Base-by-base conservation (phyloP, 495 filamentous ascomycete species). In the Neurospora sp. region DNA sequence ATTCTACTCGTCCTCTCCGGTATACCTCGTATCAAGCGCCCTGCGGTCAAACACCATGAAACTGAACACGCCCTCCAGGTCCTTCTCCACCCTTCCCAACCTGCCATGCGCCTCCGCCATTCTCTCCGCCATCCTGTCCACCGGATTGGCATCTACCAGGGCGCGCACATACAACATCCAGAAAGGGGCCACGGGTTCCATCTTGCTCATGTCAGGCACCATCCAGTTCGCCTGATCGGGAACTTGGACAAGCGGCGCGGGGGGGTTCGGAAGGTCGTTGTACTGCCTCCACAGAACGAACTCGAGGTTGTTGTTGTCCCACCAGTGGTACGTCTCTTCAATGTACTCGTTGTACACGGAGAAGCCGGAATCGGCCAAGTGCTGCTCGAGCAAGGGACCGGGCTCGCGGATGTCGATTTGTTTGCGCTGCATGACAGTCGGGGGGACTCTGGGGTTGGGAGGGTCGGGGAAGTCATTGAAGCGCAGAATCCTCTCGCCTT, bases 401-500 rank as follows among this genome's bases (percentile, higher is more conserved):
- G 39, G 72, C 27, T 82, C 78, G 39, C 18, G 6, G 49, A 81
- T 80, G 72, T 80, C 81, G 20, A 82, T 20, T 31, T 75, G 80
- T 74, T 79, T 84, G n/a, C 85, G 77, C 46, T 84, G 82, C 1
- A 78, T 83, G 66, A 85, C 79, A 20, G 78, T 76, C 2, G 69
- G 60, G 3, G 72, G 74, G 31, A 73, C 72, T 3, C 75, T 78
- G 27, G 75, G 79, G 72, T 75, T 79, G 16, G 74, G 72, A 5
- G 85, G 83, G 62, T 86, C 84, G 6, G 84, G 85, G 11, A 84
- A 44, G 35, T 86, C 84, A 10, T 77, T 82, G 83, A 84, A 87
- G 5, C 82, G 72, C 66, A 86, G 44, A 72, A 38, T 74, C 78
- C 39, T 78, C 81, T 0, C 79, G 76, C 8, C 76, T 23, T 23